phyloP scores from a whole-genome alignment of 202 grass and related monocot species.

The Cymbopogon flexuosus region DNA sequence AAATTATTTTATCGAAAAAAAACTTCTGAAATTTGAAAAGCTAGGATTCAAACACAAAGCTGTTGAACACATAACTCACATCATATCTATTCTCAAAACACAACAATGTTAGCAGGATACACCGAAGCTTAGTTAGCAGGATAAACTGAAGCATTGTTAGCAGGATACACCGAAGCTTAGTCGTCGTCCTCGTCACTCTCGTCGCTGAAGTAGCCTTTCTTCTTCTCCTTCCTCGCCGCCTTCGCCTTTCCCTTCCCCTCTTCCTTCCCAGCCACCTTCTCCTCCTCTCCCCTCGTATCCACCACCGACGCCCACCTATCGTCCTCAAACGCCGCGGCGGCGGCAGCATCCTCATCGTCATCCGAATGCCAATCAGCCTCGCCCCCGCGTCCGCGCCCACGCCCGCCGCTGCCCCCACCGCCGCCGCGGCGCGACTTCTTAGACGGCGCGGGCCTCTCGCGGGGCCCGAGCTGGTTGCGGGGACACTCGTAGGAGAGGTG shows the following conservation, averaged over 20 bases:
- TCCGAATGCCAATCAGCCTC: slow-evolving; percentile 37
- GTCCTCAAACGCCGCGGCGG: slow-evolving; percentile 52
- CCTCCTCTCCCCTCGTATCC: slow-evolving; percentile 67
- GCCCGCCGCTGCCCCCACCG: background rate
- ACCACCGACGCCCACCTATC: slow-evolving; percentile 95
- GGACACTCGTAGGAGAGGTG: slow-evolving; percentile 98
- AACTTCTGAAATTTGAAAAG: slow-evolving; percentile 3
- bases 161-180: slow-evolving; percentile 33
- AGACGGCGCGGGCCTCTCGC: slow-evolving; percentile 56
- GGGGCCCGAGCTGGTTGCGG: slow-evolving; percentile 70
- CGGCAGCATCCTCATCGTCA: slow-evolving; percentile 48
- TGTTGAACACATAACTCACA: background rate
- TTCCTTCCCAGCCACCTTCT: slow-evolving; percentile 44
- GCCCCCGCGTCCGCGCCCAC: background rate
- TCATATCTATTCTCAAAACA: slow-evolving; percentile 14
- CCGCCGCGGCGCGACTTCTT: slow-evolving; percentile 37
- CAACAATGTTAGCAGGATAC: slow-evolving; percentile 14
- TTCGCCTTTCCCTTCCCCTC: slow-evolving; percentile 24
- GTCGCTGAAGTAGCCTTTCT: slow-evolving; percentile 87
- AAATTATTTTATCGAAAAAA: no score
- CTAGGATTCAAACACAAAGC: slow-evolving; percentile 23
- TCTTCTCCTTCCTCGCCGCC: slow-evolving; percentile 71
- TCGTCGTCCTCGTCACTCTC: slow-evolving; percentile 86
- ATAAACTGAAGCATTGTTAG: background rate
- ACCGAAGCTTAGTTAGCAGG: slow-evolving; percentile 30